Base-by-base conservation (phyloP, 2,329 filamentous ascomycete species). In the Exserohilum rostratum region DNA sequence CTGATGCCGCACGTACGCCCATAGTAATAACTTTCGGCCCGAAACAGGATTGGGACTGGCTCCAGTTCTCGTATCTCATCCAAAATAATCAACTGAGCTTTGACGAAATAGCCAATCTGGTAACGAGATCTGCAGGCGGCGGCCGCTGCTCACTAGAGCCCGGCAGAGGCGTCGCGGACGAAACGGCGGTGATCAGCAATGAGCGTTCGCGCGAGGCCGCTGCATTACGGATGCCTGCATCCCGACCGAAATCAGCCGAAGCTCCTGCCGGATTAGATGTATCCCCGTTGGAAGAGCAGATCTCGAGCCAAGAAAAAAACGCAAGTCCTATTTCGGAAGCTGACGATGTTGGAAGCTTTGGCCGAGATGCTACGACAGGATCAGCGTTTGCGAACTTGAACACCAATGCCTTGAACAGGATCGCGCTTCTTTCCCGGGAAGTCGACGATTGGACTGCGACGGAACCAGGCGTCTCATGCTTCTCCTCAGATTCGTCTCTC, bases 401-500 rank as follows among this genome's bases (percentile, higher is more conserved):
- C 22, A 25, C 22, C 22, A 25, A 4, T 7, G 22, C 22, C 6
- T 18, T n/a, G 33, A 6, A 17, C 33, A 10, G 15, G 13, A n/a
- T 9, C 13, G 33, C n/a, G 9, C 15, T 15, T 10, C 33, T 35
- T 6, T n/a, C n/a, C n/a, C 33, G 15, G 4, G n/a, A 15, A 17
- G 22, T 12, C 4, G 13, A 9, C 10, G 6, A 12, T 13, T 42
- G 39, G 39, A 29, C 22, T 25, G 4, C 15, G 25, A 11, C 12
- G 15, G 34, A 46, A 10, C 20, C 17, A 17, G 35, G 29, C 18
- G 34, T 18, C 20, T 17, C 35, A 6, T 47, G 43, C 15, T 53
- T 47, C 29, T 53, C 50, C 22, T 53, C 50, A 1, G 50, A 53
- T 17, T 53, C 43, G 6, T 53, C 50, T 5, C 12, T n/a, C 20